Evolutionary conservation across 1,284 basidiomycete species (phyloP).

Genomic region (Ustilago loliicola): DNA sequence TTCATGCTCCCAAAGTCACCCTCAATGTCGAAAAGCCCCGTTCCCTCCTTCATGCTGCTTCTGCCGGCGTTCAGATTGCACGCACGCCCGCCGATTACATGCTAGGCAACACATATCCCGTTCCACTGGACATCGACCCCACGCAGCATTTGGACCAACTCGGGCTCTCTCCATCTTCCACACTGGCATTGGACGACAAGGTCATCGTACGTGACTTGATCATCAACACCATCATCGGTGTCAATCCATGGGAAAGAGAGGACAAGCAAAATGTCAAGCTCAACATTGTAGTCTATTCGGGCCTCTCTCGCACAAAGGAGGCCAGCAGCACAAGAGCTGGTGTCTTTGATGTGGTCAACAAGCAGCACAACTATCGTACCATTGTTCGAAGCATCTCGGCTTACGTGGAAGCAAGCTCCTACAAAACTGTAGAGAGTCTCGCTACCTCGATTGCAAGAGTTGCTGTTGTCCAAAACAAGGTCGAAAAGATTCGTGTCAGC

Average conservation of each 20-base stretch:
- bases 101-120: conserved; percentile 25
- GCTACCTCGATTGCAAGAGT: conserved; percentile 77
- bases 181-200: conserved; percentile 50
- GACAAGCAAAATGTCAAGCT: conserved; percentile 80
- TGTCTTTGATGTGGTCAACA: conserved; percentile 55
- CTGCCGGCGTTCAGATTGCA: conserved; percentile 73
- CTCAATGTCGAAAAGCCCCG: conserved; percentile 74
- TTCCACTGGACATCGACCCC: conserved; percentile 30
- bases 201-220: conserved; percentile 75
- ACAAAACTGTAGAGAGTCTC: conserved; percentile 82
- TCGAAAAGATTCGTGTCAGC: conserved; percentile 72
- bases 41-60: conserved; percentile 75
- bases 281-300: conserved; percentile 74
- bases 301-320: conserved; percentile 40
- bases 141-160: conserved; percentile 28
- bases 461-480: conserved; percentile 66
- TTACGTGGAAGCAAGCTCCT: conserved; percentile 74
- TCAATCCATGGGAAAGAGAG: conserved; percentile 80
- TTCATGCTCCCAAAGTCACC: conserved; percentile 71
- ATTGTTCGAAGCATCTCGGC: conserved; percentile 66
- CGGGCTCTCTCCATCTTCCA: conserved; percentile 47
- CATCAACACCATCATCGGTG: conserved; percentile 78
- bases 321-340: conserved; percentile 21
- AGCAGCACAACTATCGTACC: conserved; percentile 52
- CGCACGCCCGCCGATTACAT: conserved; percentile 55